Base-by-base conservation (phyloP, 305 asterid species). In the Salvia sclarea region DNA sequence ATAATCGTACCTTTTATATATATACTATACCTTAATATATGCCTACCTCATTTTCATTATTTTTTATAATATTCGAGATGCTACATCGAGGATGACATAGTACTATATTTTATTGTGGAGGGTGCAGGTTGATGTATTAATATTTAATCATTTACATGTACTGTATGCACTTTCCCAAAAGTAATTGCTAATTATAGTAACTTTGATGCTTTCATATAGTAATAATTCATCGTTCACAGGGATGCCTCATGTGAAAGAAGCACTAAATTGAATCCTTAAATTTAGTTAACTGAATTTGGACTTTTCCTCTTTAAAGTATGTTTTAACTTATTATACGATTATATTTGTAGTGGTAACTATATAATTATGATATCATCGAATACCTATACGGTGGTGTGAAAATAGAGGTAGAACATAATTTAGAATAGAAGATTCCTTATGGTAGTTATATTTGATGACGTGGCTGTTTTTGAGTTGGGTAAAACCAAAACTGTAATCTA, bases 141-240 rank as follows among this genome's bases (percentile, higher is more conserved):
- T 9, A 8, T 18, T 11, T 8, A 35, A 35, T 30, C 16, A 50
- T 22, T 9, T 55, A 64, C 44, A 37, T 33, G 31, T 33, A 33
- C 4, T 10, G 41, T 54, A 22, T 56, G 50, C 67, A 64, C 35
- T 52, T 53, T 52, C 33, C 4, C 35, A 48, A 44, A n/a, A 7
- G 2, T 8, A 45, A 25, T 56, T 10, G 45, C 77, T 64, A 65
- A 44, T 44, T 64, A 55, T 64, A 72, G 71, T 44, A 63, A 44
- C 59, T 18, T 40, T 50, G 48, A 30, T 41, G 31, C 44, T 61
- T 21, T 61, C 33, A 56, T 56, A 16, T 20, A 9, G 30, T 35
- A 58, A 21, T 37, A 38, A 41, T 41, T 41, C 40, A 6, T 28
- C 0, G 14, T 33, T 6, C 38, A 5, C 9, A 10, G 35, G 17